Evolutionary conservation across 2,329 filamentous ascomycete species (phyloP).

Genomic region (Pestalotiopsis sp.): DNA sequence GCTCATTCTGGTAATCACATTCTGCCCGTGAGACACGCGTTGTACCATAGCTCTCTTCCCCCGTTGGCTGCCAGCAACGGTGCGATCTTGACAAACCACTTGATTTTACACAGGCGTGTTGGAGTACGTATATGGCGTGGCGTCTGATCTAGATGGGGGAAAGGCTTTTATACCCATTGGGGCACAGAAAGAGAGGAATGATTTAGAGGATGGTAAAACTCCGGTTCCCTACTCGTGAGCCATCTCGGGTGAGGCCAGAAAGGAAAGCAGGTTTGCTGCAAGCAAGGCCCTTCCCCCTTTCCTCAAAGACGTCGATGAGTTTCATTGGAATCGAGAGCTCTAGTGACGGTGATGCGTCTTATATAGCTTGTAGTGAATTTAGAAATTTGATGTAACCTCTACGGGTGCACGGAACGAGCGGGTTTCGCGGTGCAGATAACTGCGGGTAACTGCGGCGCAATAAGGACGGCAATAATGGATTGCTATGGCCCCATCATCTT

Average conservation of each 20-base stretch:
- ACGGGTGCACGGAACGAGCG: background rate
- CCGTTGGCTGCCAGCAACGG: background rate
- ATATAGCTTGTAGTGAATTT: background rate
- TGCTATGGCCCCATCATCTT: too few species aligned
- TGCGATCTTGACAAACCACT: background rate
- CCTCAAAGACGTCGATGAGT: background rate
- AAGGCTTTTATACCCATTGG: background rate
- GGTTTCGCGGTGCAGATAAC: too few species aligned
- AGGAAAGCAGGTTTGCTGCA: background rate
- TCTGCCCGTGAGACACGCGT: background rate
- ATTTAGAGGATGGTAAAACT: background rate
- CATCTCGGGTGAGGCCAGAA: background rate
- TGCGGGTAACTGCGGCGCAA: too few species aligned
- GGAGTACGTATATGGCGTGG: constrained; percentile 2
- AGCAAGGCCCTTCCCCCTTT: background rate
- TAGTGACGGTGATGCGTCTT: background rate
- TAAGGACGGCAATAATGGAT: too few species aligned
- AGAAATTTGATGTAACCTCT: background rate
- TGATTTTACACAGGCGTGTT: background rate
- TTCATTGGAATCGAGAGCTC: background rate
- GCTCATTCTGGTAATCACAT: constrained; percentile 82
- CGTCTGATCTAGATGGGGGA: background rate
- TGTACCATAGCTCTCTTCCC: background rate
- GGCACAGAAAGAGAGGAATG: background rate
- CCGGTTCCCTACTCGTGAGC: background rate